Evolutionary conservation across 306 rosid genomes (phyloP).

Genomic region (Vigna nakashimae): DNA sequence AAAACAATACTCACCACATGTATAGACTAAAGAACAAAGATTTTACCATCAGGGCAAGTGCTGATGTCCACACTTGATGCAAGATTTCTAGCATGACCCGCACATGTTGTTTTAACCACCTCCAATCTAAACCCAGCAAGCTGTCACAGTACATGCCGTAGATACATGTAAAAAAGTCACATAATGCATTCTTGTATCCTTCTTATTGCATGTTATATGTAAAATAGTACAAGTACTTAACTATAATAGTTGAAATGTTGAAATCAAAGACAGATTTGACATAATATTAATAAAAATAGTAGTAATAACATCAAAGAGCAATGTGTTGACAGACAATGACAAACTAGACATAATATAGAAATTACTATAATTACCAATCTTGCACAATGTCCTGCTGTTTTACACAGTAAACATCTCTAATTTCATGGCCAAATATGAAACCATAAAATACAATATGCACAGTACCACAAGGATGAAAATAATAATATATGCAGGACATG

Average conservation of each 20-base stretch:
- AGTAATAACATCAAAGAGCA: slow-evolving; percentile 1
- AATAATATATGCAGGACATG: slow-evolving; percentile 28
- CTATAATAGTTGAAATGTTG: slow-evolving; percentile 29
- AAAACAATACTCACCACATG: slow-evolving; percentile 39
- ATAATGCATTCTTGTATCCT: slow-evolving; percentile 30
- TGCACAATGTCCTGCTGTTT: slow-evolving; percentile 20
- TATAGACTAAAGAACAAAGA: slow-evolving; percentile 31
- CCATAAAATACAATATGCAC: background rate
- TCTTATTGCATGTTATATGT: slow-evolving; percentile 27
- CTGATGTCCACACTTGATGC: slow-evolving; percentile 93
- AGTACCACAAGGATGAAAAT: slow-evolving; percentile 27
- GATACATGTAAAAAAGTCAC: slow-evolving; percentile 38
- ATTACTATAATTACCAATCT: slow-evolving; percentile 22
- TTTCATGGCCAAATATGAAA: slow-evolving; percentile 15
- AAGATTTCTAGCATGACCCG: slow-evolving; percentile 92
- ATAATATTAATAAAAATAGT: background rate
- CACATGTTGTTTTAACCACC: slow-evolving; percentile 88
- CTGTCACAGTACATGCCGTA: slow-evolving; percentile 65
- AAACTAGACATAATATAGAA: slow-evolving; percentile 22
- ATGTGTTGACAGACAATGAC: slow-evolving; percentile 29
- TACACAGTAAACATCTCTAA: slow-evolving; percentile 24
- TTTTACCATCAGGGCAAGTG: slow-evolving; percentile 93
- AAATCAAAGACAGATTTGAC: slow-evolving; percentile 10
- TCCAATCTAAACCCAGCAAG: slow-evolving; percentile 99
- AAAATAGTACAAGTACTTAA: slow-evolving; percentile 33